Evolutionary conservation across 108 stramenopile species (phyloP).

Genomic region (Asterionellopsis glacialis): DNA sequence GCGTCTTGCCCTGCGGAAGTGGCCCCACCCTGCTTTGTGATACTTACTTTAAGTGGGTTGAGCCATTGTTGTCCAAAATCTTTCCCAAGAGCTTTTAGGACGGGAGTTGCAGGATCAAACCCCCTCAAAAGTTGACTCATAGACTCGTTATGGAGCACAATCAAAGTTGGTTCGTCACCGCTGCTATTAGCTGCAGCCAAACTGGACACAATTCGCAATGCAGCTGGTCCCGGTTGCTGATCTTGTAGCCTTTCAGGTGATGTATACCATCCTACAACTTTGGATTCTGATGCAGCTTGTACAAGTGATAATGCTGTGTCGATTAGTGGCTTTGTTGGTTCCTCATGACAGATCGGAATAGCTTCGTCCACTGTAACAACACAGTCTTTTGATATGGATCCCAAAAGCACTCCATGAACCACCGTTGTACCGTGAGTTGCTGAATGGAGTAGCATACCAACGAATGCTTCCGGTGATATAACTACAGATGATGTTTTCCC

Average conservation of each 20-base stretch:
- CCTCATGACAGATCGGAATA: constrained; percentile 68
- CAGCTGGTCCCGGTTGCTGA: constrained; percentile 26
- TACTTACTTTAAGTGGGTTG: constrained; percentile 10
- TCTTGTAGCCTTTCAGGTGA: constrained; percentile 32
- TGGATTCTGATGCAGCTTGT: constrained; percentile 16
- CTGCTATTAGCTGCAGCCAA: constrained; percentile 13
- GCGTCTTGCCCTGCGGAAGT: constrained; percentile 11
- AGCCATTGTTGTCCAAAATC: constrained; percentile 46
- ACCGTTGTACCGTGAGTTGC: constrained; percentile 23
- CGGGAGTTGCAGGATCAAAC: not conserved
- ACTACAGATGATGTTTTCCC: constrained; percentile 4
- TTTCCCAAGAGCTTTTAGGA: constrained; percentile 39
- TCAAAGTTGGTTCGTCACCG: not conserved
- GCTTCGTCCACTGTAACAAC: constrained; percentile 17
- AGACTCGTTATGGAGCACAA: constrained; percentile 14
- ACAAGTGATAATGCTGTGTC: constrained; percentile 54
- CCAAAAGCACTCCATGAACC: constrained; percentile 64
- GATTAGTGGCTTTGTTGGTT: constrained; percentile 60
- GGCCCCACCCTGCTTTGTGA: constrained; percentile 11
- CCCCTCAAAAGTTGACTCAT: constrained; percentile 1
- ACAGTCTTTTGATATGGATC: constrained; percentile 7
- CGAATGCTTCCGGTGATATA: constrained; percentile 26
- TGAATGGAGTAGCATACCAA: constrained; percentile 52
- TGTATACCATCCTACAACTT: constrained; percentile 75
- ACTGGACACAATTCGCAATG: constrained; percentile 36